Evolutionary conservation across 2,329 filamentous ascomycete genomes (phyloP).

Genomic region (Byssoonygena ceratinophila): DNA sequence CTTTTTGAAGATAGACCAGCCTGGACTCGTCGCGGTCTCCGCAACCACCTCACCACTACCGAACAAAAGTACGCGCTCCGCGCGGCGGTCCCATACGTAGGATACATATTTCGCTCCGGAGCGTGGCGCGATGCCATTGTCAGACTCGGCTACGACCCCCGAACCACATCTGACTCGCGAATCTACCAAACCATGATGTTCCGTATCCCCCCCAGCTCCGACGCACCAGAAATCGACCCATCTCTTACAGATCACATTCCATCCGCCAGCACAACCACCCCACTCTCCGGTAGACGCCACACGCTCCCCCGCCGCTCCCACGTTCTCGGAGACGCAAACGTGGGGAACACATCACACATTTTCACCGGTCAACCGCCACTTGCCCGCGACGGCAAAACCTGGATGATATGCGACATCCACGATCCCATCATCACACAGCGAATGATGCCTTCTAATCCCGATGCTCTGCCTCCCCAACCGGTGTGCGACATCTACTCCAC

Average conservation of each 20-base stretch:
- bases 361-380: conserved; percentile 67
- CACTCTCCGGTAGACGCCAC: conserved; percentile 23
- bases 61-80: conserved; percentile 51
- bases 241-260: neutral
- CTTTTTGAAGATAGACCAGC: conserved; percentile 67
- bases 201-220: conserved; percentile 45
- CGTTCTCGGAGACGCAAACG: conserved; percentile 9
- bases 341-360: conserved; percentile 45
- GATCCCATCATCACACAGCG: conserved; percentile 63
- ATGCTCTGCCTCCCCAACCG: conserved; percentile 43
- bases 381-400: conserved; percentile 73
- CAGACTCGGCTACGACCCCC: conserved; percentile 75
- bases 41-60: conserved; percentile 54
- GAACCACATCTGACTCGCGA: conserved; percentile 63
- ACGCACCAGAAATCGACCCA: conserved; percentile 18
- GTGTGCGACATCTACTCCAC: conserved; percentile 53
- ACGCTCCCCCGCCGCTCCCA: conserved; percentile 17
- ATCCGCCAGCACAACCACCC: conserved; percentile 10
- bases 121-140: conserved; percentile 86
- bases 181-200: conserved; percentile 85
- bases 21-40: conserved; percentile 72
- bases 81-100: conserved; percentile 69
- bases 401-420: conserved; percentile 86
- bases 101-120: conserved; percentile 85
- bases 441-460: conserved; percentile 50